Evolutionary conservation across 192 early-diverging fungal species (phyloP), one percentile per base, ranked within the genome.

Genomic region (Fimicolochytrium jonesii): DNA sequence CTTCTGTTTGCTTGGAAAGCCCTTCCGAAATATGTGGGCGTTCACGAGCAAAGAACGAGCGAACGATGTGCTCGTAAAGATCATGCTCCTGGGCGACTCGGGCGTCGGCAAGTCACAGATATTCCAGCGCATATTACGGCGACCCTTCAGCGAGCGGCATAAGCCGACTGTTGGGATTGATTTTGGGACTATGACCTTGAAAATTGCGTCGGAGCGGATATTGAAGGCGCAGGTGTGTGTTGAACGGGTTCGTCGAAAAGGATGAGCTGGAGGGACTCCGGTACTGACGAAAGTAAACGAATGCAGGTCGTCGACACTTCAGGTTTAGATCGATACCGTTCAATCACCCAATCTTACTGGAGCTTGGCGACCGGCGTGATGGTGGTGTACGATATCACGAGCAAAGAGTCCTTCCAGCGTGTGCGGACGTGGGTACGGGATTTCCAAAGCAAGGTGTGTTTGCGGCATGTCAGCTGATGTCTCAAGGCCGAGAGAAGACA

Each of bases 381-480:
- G 45, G 79, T 97, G 25, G 94, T 95, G n/a, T 97, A 97, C 75
- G 93, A 97, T 71, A 94, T 97, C 76, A 85, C 94, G 48, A 93
- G 93, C 77, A 89, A 91, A 59, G 69, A 77, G 29, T 93, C 92
- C 30, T 99, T 94, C 70, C 90, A 96, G 68, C 91, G 87, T 65
- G 93, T 97, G 20, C 86, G 85, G 33, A 88, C 90, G 51, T 99
- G 96, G 96, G 82, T 98, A 55, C 93, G 95, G 78, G 96, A 98
- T 75, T 83, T 98, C 45, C 74, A 71, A 46, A 51, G 31, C 44
- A 59, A 59, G 57, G 55, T 56, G 23, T 28, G 2, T 28, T 23
- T 22, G 0, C 23, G 49, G 90, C 46, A 91, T 92, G 74, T 90
- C 93, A 67, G 91, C 91, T 69, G 94, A 95, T 90, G 9, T 7